Percentiles rank a stretch among this genome's conserved stretches.
Evolutionary conservation across 441 rosid genomes (phyloP).

Genomic region (Breynia disticha): DNA sequence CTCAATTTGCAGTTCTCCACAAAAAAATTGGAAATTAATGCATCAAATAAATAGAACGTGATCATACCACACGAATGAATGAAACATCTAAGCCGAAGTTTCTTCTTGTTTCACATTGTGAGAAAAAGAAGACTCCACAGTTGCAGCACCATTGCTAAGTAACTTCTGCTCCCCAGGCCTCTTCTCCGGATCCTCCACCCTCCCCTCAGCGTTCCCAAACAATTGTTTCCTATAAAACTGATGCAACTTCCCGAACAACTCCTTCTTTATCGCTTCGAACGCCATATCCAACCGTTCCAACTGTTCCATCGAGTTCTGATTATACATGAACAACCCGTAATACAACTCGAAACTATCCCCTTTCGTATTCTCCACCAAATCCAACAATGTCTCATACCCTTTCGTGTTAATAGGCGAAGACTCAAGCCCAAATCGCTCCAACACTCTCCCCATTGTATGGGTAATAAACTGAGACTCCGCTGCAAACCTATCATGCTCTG

Average conservation of each 20-base stretch:
- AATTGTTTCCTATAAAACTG: slow-evolving; percentile 33
- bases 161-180: slow-evolving; percentile 24
- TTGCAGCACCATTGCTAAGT: slow-evolving; percentile 32
- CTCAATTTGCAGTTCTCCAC: not conserved
- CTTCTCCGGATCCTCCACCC: slow-evolving; percentile 6
- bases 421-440: slow-evolving; percentile 42
- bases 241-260: slow-evolving; percentile 45
- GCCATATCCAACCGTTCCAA: slow-evolving; percentile 48
- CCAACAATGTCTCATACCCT: slow-evolving; percentile 54
- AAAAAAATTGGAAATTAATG: not conserved
- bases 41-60: not conserved
- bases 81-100: slow-evolving; percentile 9
- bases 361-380: slow-evolving; percentile 51
- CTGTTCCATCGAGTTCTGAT: slow-evolving; percentile 60
- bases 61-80: slow-evolving; percentile 15
- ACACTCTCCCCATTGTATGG: slow-evolving; percentile 53
- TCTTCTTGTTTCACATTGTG: slow-evolving; percentile 10
- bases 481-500: slow-evolving; percentile 55
- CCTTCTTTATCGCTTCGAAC: slow-evolving; percentile 51
- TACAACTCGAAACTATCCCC: slow-evolving; percentile 63
- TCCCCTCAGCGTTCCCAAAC: slow-evolving; percentile 26
- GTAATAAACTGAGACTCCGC: slow-evolving; percentile 71
- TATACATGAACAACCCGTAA: slow-evolving; percentile 55
- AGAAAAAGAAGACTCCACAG: slow-evolving; percentile 11
- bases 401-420: slow-evolving; percentile 47